Percentiles rank a stretch among this genome's conserved stretches.
Conservation (phyloP, 441 rosid species). For the Isatis lusitanica region DNA sequence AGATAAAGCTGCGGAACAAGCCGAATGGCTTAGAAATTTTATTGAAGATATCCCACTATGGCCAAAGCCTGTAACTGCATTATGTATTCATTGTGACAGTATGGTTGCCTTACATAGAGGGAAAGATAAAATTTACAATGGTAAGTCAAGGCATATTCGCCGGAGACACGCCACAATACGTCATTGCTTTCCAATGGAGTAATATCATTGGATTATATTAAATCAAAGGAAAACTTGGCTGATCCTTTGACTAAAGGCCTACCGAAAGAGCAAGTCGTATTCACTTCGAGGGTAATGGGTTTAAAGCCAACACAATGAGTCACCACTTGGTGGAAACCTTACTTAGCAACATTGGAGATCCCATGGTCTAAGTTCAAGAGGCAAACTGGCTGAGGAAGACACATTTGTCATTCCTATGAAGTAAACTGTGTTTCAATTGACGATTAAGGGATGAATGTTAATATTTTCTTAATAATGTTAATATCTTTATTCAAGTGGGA, state of each 20-base stretch:
- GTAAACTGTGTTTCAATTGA: constrained; percentile 35
- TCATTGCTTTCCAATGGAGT: too few relatives aligned
- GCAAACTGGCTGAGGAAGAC: constrained; percentile 53
- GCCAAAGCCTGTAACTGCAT: too few relatives aligned
- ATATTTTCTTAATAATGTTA: constrained; percentile 3
- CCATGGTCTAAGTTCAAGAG: constrained; percentile 33
- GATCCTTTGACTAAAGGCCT: constrained; percentile 3
- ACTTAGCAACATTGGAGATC: constrained; percentile 48
- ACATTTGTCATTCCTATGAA: constrained; percentile 15
- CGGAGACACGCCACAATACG: too few relatives aligned
- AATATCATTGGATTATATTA: background rate
- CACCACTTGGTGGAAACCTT: constrained; percentile 50
- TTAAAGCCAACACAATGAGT: constrained; percentile 15
- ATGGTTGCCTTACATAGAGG: background rate
- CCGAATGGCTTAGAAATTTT: too few relatives aligned
- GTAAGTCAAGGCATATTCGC: background rate
- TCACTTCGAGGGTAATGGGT: constrained; percentile 11
- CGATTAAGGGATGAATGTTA: background rate
- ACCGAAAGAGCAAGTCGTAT: constrained; percentile 7
- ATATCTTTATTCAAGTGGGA: background rate
- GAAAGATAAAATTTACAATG: background rate
- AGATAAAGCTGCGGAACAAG: too few relatives aligned
- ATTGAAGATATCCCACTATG: too few relatives aligned
- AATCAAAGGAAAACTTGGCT: background rate
- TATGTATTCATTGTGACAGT: background rate